Percentiles rank a stretch among this genome's conserved stretches.
Evolutionary conservation across 208 protist genomes (phyloP).

Genomic region (Lotmaria passim): DNA sequence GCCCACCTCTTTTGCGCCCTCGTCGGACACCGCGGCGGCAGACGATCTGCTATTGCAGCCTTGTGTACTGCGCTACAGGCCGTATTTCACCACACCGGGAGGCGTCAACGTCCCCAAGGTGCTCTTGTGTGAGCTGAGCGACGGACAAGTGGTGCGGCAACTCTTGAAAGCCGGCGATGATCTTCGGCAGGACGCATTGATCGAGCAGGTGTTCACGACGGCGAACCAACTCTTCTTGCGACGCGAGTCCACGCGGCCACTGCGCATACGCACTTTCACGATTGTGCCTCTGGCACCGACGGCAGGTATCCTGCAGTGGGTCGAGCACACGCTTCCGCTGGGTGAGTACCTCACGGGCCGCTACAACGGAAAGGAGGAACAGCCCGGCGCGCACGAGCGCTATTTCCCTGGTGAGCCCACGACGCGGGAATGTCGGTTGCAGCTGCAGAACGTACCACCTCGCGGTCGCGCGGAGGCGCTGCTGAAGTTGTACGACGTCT

Average conservation of each 20-base stretch:
- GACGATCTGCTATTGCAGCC: conserved; percentile 12
- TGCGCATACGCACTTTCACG: conserved; percentile 93
- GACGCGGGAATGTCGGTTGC: conserved; percentile 55
- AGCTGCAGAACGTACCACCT: conserved; percentile 43
- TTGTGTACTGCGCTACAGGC: conserved; percentile 58
- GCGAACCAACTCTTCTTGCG: conserved; percentile 80
- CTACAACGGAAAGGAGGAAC: conserved; percentile 16
- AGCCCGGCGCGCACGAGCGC: conserved; percentile 74
- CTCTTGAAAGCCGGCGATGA: conserved; percentile 94
- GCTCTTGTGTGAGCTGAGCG: conserved; percentile 79
- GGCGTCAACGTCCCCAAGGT: conserved; percentile 97
- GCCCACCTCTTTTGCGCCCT: conserved; percentile 28
- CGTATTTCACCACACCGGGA: conserved; percentile 78
- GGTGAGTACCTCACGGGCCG: conserved; percentile 88
- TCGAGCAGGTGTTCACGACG: conserved; percentile 94
- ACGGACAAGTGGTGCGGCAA: conserved; percentile 88
- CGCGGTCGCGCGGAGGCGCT: conserved; percentile 39
- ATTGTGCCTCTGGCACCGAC: conserved; percentile 93
- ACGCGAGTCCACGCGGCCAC: conserved; percentile 13
- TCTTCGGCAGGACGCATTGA: conserved; percentile 95
- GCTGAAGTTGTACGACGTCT: conserved; percentile 71
- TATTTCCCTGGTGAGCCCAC: conserved; percentile 86
- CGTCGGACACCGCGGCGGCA: neutral
- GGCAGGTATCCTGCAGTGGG: conserved; percentile 93
- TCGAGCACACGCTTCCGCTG: conserved; percentile 89